A percentile compares a stretch with the other conserved stretches of the same genome.
Evolutionary conservation across 1,284 basidiomycete species (phyloP).

Genomic region (Ceratobasidium sp.): DNA sequence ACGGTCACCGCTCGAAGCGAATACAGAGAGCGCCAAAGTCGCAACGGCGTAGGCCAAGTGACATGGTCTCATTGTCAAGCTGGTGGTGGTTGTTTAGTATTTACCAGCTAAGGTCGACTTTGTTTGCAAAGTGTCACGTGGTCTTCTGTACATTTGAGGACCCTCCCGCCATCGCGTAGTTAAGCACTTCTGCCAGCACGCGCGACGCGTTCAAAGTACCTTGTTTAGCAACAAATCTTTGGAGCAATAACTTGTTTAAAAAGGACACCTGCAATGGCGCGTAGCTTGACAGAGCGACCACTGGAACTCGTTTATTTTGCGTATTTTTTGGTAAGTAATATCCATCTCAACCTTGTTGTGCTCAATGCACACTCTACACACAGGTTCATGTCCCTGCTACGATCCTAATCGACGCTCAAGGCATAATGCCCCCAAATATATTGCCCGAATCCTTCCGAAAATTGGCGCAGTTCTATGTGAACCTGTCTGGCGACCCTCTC

Average conservation of each 20-base stretch:
- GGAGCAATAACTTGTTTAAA: background rate
- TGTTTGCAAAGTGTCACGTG: slow-evolving; percentile 9
- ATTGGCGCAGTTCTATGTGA: slow-evolving; percentile 60
- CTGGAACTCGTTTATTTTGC: slow-evolving; percentile 72
- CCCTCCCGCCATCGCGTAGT: background rate
- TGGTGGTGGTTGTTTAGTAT: slow-evolving; percentile 6
- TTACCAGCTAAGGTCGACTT: background rate
- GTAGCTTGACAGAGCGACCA: slow-evolving; percentile 59
- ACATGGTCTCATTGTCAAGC: slow-evolving; percentile 14
- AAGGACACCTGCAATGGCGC: slow-evolving; percentile 4
- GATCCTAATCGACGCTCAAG: slow-evolving; percentile 75
- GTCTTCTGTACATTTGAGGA: background rate
- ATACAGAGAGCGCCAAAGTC: background rate
- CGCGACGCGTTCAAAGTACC: background rate
- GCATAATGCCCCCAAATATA: slow-evolving; percentile 67
- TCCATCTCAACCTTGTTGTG: background rate
- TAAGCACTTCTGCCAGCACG: background rate
- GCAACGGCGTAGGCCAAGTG: slow-evolving; percentile 12
- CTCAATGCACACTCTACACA: slow-evolving; percentile 16
- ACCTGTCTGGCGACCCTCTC: slow-evolving; percentile 71
- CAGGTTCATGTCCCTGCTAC: slow-evolving; percentile 75
- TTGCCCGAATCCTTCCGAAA: slow-evolving; percentile 63
- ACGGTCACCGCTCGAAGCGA: slow-evolving; percentile 71
- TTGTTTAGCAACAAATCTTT: background rate
- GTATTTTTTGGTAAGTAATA: slow-evolving; percentile 68